Conservation (phyloP, 495 filamentous ascomycete species). For the Xylaria cubensis region DNA sequence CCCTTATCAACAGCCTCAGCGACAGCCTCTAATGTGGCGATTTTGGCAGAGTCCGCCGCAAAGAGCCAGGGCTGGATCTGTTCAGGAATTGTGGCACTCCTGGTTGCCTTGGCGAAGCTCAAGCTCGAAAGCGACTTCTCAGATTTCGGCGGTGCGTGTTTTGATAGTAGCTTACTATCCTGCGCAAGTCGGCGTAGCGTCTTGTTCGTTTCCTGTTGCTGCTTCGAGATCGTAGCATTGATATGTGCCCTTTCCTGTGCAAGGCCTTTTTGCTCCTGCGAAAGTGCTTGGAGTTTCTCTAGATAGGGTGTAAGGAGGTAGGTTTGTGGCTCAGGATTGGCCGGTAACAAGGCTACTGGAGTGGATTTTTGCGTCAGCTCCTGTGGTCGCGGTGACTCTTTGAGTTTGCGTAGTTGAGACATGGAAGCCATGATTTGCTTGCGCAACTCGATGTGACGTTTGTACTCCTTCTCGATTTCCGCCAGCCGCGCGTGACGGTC, state of each 20-base stretch:
- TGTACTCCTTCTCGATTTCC: constrained; percentile 60
- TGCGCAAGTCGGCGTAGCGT: constrained; percentile 66
- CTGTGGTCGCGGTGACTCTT: constrained; percentile 23
- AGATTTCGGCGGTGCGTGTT: constrained; percentile 57
- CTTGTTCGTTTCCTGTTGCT: constrained; percentile 64
- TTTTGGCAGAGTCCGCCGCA: constrained; percentile 57
- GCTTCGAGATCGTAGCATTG: constrained; percentile 61
- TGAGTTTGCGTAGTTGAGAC: constrained; percentile 34
- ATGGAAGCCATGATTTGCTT: constrained; percentile 49
- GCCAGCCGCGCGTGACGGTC: constrained; percentile 49
- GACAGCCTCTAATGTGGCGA: constrained; percentile 53
- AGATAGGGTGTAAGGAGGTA: constrained; percentile 63
- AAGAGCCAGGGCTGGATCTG: constrained; percentile 57
- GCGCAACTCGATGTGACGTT: constrained; percentile 51
- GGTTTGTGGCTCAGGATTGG: constrained; percentile 42
- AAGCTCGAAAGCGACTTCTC: constrained; percentile 28
- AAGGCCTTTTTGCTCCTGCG: constrained; percentile 65
- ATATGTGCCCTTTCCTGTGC: constrained; percentile 71
- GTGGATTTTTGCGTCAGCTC: constrained; percentile 11
- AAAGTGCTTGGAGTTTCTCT: constrained; percentile 60
- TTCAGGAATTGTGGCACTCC: constrained; percentile 40
- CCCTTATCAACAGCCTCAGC: constrained; percentile 57
- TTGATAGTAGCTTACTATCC: constrained; percentile 72
- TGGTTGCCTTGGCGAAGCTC: constrained; percentile 39
- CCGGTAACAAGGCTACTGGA: constrained; percentile 32